phyloP scores from a whole-genome alignment of 2,329 filamentous ascomycete species.

The Fusarium coicis region DNA sequence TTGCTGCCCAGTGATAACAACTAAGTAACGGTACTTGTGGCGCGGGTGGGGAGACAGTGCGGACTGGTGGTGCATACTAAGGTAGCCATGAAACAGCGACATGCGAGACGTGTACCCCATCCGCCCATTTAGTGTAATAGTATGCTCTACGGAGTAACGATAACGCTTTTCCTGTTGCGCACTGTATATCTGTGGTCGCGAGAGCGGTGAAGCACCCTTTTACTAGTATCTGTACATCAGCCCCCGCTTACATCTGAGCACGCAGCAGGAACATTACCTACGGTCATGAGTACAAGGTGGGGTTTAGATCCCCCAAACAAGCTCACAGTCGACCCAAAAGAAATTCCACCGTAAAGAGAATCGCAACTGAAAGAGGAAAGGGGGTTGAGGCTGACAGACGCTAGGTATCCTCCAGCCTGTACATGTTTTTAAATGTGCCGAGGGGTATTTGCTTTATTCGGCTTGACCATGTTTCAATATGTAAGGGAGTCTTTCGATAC shows the following conservation, averaged over 20 bases:
- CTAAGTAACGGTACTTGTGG: slow-evolving; percentile 33
- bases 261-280: slow-evolving; percentile 25
- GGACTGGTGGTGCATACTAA: slow-evolving; percentile 13
- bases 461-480: background rate
- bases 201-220: slow-evolving; percentile 23
- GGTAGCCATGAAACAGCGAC: background rate
- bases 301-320: slow-evolving; percentile 35
- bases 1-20: slow-evolving; percentile 33
- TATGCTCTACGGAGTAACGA: slow-evolving; percentile 25
- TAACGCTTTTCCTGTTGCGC: slow-evolving; percentile 33
- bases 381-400: background rate
- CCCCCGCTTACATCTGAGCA: slow-evolving; percentile 33
- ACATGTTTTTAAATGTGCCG: background rate
- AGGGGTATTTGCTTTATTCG: background rate
- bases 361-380: background rate
- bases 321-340: slow-evolving; percentile 4
- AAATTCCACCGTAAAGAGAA: background rate
- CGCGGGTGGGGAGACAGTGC: slow-evolving; percentile 36
- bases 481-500: background rate
- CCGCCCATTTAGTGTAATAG: background rate
- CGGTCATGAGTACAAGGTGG: slow-evolving; percentile 43
- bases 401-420: background rate
- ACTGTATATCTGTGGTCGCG: slow-evolving; percentile 29
- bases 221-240: slow-evolving; percentile 28
- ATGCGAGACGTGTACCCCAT: background rate